These are phyloP conservation scores for Colletotrichum incanum DNA, from an alignment of 2,329 filamentous ascomycete genomes.

Conservation along the genomic window DNA sequence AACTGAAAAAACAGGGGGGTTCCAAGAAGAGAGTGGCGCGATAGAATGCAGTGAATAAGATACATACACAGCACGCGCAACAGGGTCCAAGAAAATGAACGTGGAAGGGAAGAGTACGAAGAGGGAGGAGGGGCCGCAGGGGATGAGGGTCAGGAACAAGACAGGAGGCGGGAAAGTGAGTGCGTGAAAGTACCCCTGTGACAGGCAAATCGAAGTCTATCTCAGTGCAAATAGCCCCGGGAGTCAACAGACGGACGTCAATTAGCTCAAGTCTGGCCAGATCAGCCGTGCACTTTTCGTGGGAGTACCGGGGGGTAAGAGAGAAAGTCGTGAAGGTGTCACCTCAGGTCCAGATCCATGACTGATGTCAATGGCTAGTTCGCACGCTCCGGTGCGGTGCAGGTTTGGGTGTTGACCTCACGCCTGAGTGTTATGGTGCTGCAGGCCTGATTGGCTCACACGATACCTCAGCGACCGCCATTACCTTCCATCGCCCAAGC, in stretches of 20 bases:
- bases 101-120: slow-evolving; percentile 1
- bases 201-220: not conserved
- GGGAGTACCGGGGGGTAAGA: slow-evolving; percentile 24
- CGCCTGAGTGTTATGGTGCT: slow-evolving; percentile 23
- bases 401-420: slow-evolving; percentile 32
- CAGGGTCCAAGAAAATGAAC: not conserved
- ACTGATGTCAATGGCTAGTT: slow-evolving; percentile 7
- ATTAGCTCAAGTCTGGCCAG: not conserved
- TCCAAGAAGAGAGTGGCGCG: slow-evolving; percentile 2
- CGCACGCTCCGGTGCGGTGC: slow-evolving; percentile 1
- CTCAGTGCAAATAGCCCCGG: not conserved
- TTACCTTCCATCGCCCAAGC: slow-evolving; percentile 36
- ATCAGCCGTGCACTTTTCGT: slow-evolving; percentile 22
- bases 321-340: slow-evolving; percentile 36
- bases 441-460: slow-evolving; percentile 39
- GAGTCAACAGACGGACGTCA: slow-evolving; percentile 11
- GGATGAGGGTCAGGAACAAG: not conserved
- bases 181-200: slow-evolving; percentile 2
- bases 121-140: not conserved
- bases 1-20: not conserved
- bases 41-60: slow-evolving; percentile 7
- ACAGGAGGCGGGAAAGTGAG: not conserved
- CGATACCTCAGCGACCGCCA: slow-evolving; percentile 25
- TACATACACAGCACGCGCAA: not conserved
- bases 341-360: slow-evolving; percentile 18